These are phyloP conservation scores for Rubroshorea leprosula DNA, from an alignment of 345 rosid species.

Conservation along the genomic window DNA sequence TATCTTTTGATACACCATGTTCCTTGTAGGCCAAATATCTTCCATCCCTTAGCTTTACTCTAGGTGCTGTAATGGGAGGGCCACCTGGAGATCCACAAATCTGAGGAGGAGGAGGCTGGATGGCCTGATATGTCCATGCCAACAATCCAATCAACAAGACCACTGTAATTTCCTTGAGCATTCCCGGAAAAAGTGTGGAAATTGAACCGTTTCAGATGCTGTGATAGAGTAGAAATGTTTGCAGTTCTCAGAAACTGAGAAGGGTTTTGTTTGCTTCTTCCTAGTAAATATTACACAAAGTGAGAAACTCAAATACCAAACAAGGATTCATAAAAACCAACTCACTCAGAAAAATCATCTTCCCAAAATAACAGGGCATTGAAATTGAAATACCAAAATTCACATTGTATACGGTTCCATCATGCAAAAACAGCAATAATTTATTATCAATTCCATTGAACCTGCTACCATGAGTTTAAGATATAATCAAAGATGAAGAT, in stretches of 20 bases:
- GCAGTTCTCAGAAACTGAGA: neutral
- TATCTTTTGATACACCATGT: conserved; percentile 33
- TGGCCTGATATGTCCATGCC: conserved; percentile 40
- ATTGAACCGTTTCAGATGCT: neutral
- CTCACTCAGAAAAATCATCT: too few relatives aligned
- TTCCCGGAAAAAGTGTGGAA: conserved; percentile 10
- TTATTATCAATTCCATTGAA: too few relatives aligned
- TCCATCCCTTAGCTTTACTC: conserved; percentile 53
- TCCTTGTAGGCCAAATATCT: conserved; percentile 54
- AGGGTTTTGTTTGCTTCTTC: too few relatives aligned
- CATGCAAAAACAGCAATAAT: too few relatives aligned
- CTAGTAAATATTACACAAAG: too few relatives aligned
- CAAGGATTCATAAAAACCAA: too few relatives aligned
- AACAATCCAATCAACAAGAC: conserved; percentile 26
- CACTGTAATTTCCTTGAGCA: conserved; percentile 15
- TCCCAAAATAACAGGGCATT: too few relatives aligned
- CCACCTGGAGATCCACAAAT: conserved; percentile 38
- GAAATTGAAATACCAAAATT: too few relatives aligned
- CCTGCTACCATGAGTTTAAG: too few relatives aligned
- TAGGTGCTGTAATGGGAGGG: conserved; percentile 30
- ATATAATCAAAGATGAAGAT: too few relatives aligned
- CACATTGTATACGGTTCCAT: too few relatives aligned
- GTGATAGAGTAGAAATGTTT: neutral
- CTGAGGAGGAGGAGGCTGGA: conserved; percentile 39
- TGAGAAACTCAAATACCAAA: too few relatives aligned